Base-by-base conservation (phyloP, 202 grass and related monocot species). In the Elaeis oleifera region DNA sequence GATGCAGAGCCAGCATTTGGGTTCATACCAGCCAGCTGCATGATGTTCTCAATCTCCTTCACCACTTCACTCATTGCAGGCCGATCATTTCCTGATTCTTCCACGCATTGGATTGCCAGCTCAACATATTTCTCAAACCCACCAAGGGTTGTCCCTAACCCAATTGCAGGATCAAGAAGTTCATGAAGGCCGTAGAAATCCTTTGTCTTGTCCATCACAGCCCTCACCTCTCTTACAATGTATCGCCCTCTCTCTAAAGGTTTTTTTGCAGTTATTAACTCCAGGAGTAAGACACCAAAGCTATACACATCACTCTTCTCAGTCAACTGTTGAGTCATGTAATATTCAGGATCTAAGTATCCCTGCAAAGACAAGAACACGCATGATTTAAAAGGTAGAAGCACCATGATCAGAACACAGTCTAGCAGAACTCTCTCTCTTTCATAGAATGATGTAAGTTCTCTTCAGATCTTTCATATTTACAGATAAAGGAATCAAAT, bases 231-330 rank as follows among this genome's bases (percentile, higher is more conserved):
- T 63, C 84, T 44, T 5, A 90, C 90, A 6, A 96, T 51, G 62
- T 96, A 96, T 11, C 84, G 66, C 0, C 83, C 86, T 2, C 67
- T 75, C 78, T 90, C 86, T 56, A 96, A 56, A 48, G 90, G 90
- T 44, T 75, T 85, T 56, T 65, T 82, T 19, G 80, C 90, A 56
- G 86, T 96, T 16, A 74, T 54, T 53, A 96, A 16, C 79, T 96
- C 91, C 21, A 96, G 79, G 70, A 91, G 59, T 19, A 96, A 66
- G 71, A 96, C 91, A 0, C 91, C 91, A 51, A 88, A 96, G 60
- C 91, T 85, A 56, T 88, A 96, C 49, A 96, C 91, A 62, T 96
- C 91, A 29, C 91, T 96, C 71, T 85, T 85, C 16, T 90, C 81
- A 20, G 86, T 83, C 75, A 90, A 78, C 59, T 90, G 91, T 67